Conservation (phyloP, 768 basidiomycete genomes). For the Amanita polypyramis region DNA sequence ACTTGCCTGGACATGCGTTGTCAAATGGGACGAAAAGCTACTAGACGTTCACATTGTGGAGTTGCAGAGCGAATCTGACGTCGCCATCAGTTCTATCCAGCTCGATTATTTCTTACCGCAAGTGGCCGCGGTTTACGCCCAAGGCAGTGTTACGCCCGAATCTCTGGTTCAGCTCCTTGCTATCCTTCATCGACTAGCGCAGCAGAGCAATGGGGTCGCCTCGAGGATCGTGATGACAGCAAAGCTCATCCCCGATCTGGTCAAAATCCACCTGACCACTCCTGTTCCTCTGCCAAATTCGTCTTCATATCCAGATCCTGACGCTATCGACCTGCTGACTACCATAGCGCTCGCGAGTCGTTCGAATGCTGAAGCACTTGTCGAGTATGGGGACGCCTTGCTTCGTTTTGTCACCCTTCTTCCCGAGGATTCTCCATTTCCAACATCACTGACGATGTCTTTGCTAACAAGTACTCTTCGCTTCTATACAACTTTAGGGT, state of each 20-base stretch:
- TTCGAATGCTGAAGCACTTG: slow-evolving; percentile 46
- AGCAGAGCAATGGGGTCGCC: slow-evolving; percentile 44
- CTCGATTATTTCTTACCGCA: slow-evolving; percentile 38
- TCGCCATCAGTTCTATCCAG: slow-evolving; percentile 23
- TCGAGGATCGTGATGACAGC: slow-evolving; percentile 39
- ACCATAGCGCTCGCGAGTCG: slow-evolving; percentile 58
- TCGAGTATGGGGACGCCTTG: slow-evolving; percentile 50
- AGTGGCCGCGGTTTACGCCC: slow-evolving; percentile 27
- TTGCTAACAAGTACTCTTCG: slow-evolving; percentile 50
- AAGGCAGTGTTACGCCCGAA: slow-evolving; percentile 34
- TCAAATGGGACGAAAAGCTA: slow-evolving; percentile 45
- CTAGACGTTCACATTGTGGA: slow-evolving; percentile 37
- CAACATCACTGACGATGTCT: slow-evolving; percentile 31
- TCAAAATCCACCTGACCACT: slow-evolving; percentile 48
- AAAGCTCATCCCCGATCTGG: slow-evolving; percentile 38
- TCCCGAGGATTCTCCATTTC: slow-evolving; percentile 31
- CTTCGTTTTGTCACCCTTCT: slow-evolving; percentile 61
- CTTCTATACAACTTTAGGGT: slow-evolving; percentile 55
- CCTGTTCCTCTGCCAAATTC: slow-evolving; percentile 31
- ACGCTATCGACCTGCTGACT: slow-evolving; percentile 46
- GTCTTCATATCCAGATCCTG: slow-evolving; percentile 28
- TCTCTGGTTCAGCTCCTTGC: slow-evolving; percentile 47
- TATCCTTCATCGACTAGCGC: slow-evolving; percentile 50
- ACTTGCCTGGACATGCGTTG: slow-evolving; percentile 64
- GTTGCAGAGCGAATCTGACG: slow-evolving; percentile 21